Evolutionary conservation across 2,329 filamentous ascomycete species (phyloP).

Genomic region (Curvularia hawaiiensis): DNA sequence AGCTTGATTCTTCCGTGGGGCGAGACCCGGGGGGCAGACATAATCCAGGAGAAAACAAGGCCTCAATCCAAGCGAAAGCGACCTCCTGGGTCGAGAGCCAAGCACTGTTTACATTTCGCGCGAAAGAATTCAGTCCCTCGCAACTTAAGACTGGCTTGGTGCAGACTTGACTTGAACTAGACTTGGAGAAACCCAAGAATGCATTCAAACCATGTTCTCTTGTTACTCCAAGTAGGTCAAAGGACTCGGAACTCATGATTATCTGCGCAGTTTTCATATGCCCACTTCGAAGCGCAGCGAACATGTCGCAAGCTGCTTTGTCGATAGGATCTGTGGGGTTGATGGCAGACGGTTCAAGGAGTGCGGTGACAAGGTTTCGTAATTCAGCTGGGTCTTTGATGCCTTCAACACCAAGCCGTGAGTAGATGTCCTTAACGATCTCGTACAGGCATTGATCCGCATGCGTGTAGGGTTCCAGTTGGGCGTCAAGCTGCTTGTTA

Average conservation of each 20-base stretch:
- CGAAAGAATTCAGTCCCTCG: conserved; percentile 50
- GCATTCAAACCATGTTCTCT: conserved; percentile 58
- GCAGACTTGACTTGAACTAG: conserved; percentile 48
- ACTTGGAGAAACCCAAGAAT: conserved; percentile 62
- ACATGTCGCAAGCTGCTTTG: conserved; percentile 52
- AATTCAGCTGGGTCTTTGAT: conserved; percentile 51
- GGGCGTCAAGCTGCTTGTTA: conserved; percentile 60
- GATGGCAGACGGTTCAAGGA: conserved; percentile 8
- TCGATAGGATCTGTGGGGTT: conserved; percentile 27
- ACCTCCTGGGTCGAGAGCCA: conserved; percentile 58
- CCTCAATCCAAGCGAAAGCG: conserved; percentile 59
- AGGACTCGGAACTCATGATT: conserved; percentile 55
- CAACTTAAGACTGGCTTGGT: conserved; percentile 48
- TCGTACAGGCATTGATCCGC: conserved; percentile 65
- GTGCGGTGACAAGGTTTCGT: conserved; percentile 33
- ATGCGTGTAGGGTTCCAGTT: conserved; percentile 58
- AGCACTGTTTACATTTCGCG: conserved; percentile 52
- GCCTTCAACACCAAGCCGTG: conserved; percentile 56
- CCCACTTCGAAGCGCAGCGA: conserved; percentile 42
- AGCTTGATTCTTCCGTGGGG: conserved; percentile 51
- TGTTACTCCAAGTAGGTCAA: conserved; percentile 56
- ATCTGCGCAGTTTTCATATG: conserved; percentile 52
- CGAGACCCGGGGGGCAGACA: conserved; percentile 18
- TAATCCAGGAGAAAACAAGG: conserved; percentile 53
- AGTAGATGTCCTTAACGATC: conserved; percentile 58